These are phyloP conservation scores for Kalaharituber pfeilii DNA, from an alignment of 2,329 filamentous ascomycete species.

Conservation along the genomic window DNA sequence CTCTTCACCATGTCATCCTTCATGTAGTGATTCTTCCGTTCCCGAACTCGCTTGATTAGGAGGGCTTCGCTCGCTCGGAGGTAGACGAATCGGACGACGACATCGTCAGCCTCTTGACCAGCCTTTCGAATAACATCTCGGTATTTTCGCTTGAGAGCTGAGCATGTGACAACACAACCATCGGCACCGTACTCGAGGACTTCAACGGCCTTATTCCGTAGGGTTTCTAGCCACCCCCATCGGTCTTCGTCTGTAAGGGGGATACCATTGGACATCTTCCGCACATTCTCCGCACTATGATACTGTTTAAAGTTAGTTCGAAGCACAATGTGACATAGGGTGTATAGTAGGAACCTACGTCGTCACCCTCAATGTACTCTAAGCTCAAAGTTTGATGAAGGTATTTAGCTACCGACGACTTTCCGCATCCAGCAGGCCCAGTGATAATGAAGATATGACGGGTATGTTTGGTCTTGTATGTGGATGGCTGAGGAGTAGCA, in stretches of 20 bases:
- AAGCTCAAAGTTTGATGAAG: conserved; percentile 31
- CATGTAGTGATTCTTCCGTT: conserved; percentile 80
- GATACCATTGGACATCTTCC: conserved; percentile 74
- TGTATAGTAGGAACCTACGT: conserved; percentile 29
- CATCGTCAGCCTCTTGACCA: conserved; percentile 52
- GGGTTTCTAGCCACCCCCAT: conserved; percentile 84
- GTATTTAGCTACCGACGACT: conserved; percentile 35
- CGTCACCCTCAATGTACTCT: conserved; percentile 39
- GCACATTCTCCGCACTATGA: conserved; percentile 59
- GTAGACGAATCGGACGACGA: conserved; percentile 85
- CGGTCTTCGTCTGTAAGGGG: conserved; percentile 84
- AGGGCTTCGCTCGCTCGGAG: conserved; percentile 60
- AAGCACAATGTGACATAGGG: not conserved
- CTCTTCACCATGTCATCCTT: conserved; percentile 87
- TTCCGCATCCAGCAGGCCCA: conserved; percentile 38
- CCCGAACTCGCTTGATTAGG: conserved; percentile 55
- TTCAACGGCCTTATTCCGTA: conserved; percentile 50
- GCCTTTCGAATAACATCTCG: conserved; percentile 76
- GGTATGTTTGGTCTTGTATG: conserved; percentile 3
- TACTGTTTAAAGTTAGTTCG: conserved; percentile 35
- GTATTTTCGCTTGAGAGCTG: conserved; percentile 91
- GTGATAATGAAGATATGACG: conserved; percentile 38
- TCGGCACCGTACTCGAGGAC: conserved; percentile 40
- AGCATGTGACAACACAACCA: conserved; percentile 90
- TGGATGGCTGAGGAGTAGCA: conserved; percentile 4